Evolutionary conservation across 1,139 yeast genomes (phyloP).

Genomic region (Lodderomyces metapsilosis): DNA sequence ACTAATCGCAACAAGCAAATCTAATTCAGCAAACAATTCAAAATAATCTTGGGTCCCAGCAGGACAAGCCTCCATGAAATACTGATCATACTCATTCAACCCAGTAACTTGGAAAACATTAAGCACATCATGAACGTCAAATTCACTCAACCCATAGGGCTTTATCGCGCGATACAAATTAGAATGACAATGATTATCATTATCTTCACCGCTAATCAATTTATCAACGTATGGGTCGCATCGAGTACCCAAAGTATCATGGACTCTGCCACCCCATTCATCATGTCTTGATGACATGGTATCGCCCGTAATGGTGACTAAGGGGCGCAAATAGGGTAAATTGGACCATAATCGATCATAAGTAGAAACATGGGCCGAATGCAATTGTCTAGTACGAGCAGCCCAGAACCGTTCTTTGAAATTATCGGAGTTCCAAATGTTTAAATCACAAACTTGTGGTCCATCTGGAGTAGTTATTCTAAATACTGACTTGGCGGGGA

Average conservation of each 20-base stretch:
- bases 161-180: constrained; percentile 58
- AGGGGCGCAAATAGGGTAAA: constrained; percentile 60
- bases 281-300: constrained; percentile 55
- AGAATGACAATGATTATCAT: constrained; percentile 67
- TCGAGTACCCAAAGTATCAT: constrained; percentile 65
- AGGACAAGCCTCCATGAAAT: constrained; percentile 71
- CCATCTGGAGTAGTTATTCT: constrained; percentile 65
- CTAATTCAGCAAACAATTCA: constrained; percentile 67
- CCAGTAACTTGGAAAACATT: constrained; percentile 74
- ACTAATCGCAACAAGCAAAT: constrained; percentile 60
- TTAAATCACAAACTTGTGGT: constrained; percentile 69
- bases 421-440: constrained; percentile 60
- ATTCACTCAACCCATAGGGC: constrained; percentile 61
- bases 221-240: constrained; percentile 71
- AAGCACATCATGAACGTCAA: constrained; percentile 66
- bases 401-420: constrained; percentile 72
- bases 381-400: constrained; percentile 64
- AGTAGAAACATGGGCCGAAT: constrained; percentile 63
- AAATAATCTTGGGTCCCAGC: constrained; percentile 57
- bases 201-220: constrained; percentile 60
- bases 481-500: constrained; percentile 58
- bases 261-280: constrained; percentile 66
- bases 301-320: constrained; percentile 63
- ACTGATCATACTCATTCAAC: constrained; percentile 60
- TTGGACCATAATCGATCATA: constrained; percentile 65